A percentile compares a stretch with the other conserved stretches of the same genome.
Conservation (phyloP, 2,329 filamentous ascomycete genomes). For the Neospermospora avenae region DNA sequence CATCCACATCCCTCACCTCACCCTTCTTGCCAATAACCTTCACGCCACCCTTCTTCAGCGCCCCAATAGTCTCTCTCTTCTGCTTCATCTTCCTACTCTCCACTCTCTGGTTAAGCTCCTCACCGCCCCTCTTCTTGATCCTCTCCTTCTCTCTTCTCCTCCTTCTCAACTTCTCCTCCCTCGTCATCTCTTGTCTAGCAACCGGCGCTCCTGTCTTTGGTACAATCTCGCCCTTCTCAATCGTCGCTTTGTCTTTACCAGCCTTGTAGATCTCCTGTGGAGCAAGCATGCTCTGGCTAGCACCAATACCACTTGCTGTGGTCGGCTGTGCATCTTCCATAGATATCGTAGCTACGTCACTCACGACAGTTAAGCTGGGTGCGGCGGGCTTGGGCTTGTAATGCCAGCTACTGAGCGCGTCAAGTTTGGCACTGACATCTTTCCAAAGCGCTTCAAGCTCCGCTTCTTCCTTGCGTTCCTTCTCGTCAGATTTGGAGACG, state of each 20-base stretch:
- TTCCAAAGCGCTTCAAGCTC: constrained; percentile 84
- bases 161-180: constrained; percentile 77
- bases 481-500: constrained; percentile 78
- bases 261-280: constrained; percentile 92
- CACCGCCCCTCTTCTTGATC: constrained; percentile 64
- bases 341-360: constrained; percentile 84
- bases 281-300: constrained; percentile 72
- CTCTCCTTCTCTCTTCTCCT: constrained; percentile 83
- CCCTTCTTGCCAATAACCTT: constrained; percentile 91
- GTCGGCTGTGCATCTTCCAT: constrained; percentile 96
- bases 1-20: constrained; percentile 78
- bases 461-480: constrained; percentile 74
- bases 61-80: constrained; percentile 46
- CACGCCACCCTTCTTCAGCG: constrained; percentile 79
- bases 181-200: constrained; percentile 78
- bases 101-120: constrained; percentile 44
- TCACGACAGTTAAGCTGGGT: constrained; percentile 79
- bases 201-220: constrained; percentile 75
- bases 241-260: constrained; percentile 56
- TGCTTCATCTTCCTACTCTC: constrained; percentile 58
- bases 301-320: constrained; percentile 69
- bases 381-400: constrained; percentile 87
- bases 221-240: constrained; percentile 67
- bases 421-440: constrained; percentile 74
- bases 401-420: constrained; percentile 89